Evolutionary conservation across 2,329 filamentous ascomycete species (phyloP), one percentile per base, ranked within the genome.

Genomic region (Tothia fuscella): DNA sequence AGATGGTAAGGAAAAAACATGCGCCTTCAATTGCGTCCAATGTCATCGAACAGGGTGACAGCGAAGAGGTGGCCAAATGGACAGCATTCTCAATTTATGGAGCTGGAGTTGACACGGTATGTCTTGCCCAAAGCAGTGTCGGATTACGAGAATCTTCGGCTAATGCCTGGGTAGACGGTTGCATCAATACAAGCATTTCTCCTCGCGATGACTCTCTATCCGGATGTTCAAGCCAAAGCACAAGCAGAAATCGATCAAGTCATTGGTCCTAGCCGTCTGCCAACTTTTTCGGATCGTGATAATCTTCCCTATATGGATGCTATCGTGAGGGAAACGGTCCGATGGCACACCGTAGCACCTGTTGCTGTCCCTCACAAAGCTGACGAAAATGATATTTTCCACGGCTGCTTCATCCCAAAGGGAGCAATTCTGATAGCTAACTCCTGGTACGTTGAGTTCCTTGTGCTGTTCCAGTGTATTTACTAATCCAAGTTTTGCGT

Each of bases 121-220:
- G n/a, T n/a, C n/a, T n/a, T n/a, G n/a, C 59, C 60, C 47, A 42
- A 50, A 36, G 42, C 37, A 13, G 14, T 48, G 13, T 45, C 48
- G 13, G 51, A 20, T 6, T 31, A 30, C 46, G 45, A 45, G 13
- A 34, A 22, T 3, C 35, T 38, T 41, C 26, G 64, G n/a, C n/a
- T n/a, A n/a, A n/a, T n/a, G n/a, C n/a, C n/a, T n/a, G n/a, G n/a
- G n/a, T n/a, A n/a, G n/a, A 70, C 61, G 3, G 61, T 66, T 0
- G 65, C 56, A 1, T 54, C 62, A 0, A 46, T 68, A 3, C 48
- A 53, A 22, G 52, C 48, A 0, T 74, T 74, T 50, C 59, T 71
- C 16, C 59, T 76, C 0, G 71, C 70, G 0, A 74, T 74, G 53
- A 63, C 60, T 13, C 57, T 71, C n/a, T 68, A 67, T 24, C 67